Conservation (phyloP, 306 rosid species). For the Mucuna pruriens region DNA sequence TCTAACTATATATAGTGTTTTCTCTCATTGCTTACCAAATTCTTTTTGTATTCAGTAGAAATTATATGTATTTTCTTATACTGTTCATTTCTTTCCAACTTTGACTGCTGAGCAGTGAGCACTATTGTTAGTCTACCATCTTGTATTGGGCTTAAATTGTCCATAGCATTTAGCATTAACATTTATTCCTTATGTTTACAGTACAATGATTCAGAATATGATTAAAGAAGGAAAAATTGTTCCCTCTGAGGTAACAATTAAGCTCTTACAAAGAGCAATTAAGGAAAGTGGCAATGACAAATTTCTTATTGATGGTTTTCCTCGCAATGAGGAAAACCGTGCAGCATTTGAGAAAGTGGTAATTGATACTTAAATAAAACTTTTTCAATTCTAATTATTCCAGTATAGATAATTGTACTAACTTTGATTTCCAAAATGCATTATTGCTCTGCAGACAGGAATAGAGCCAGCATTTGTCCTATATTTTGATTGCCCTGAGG, state of each 20-base stretch:
- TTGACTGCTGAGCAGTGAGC: background rate
- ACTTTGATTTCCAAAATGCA: conserved; percentile 29
- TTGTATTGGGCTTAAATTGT: conserved; percentile 30
- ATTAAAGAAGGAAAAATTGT: conserved; percentile 96
- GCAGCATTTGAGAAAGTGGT: conserved; percentile 97
- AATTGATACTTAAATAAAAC: conserved; percentile 26
- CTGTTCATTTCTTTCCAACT: background rate
- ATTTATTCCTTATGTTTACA: conserved; percentile 47
- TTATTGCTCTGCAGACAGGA: conserved; percentile 71
- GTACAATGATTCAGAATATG: conserved; percentile 97
- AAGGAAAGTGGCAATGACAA: conserved; percentile 75
- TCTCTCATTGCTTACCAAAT: background rate
- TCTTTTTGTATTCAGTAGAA: background rate
- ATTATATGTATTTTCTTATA: background rate
- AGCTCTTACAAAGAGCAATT: conserved; percentile 89
- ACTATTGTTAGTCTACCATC: conserved; percentile 6
- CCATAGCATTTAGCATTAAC: conserved; percentile 7
- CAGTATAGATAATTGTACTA: conserved; percentile 6
- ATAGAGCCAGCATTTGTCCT: conserved; percentile 86
- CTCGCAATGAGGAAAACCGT: conserved; percentile 99
- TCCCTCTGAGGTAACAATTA: conserved; percentile 93
- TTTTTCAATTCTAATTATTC: conserved; percentile 4
- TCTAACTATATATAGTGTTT: background rate
- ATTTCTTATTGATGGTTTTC: conserved; percentile 98
- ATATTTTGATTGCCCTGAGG: conserved; percentile 84